Conservation (phyloP, 768 basidiomycete genomes). For the Agaricus sinodeliciosus region DNA sequence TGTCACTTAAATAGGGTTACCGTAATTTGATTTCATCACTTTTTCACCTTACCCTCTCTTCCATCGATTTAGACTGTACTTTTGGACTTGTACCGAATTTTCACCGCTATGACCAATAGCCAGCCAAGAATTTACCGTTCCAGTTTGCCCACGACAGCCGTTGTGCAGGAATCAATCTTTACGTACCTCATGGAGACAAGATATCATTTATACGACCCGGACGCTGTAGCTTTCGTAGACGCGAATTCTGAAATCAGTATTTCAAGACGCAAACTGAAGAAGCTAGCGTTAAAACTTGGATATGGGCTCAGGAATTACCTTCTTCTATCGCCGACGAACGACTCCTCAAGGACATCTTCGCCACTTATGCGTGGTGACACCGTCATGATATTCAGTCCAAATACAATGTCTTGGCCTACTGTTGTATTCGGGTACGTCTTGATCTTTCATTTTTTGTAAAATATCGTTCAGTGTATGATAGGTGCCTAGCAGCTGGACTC, state of each 20-base stretch:
- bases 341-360: neutral
- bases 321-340: neutral
- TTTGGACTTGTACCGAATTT: too few relatives aligned
- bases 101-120: slow-evolving; percentile 1
- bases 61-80: neutral
- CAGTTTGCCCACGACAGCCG: slow-evolving; percentile 13
- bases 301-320: slow-evolving; percentile 18
- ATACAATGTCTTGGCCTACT: slow-evolving; percentile 14
- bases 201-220: slow-evolving; percentile 14
- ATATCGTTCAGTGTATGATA: neutral
- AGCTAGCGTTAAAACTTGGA: slow-evolving; percentile 14
- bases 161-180: slow-evolving; percentile 17
- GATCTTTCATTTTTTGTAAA: neutral
- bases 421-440: slow-evolving; percentile 12
- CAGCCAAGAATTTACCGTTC: slow-evolving; percentile 19
- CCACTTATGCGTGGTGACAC: slow-evolving; percentile 11
- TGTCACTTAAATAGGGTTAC: neutral
- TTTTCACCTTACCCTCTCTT: neutral
- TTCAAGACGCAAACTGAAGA: slow-evolving; percentile 16
- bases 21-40: neutral
- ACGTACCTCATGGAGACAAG: slow-evolving; percentile 17
- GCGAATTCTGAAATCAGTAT: slow-evolving; percentile 14
- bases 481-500: slow-evolving; percentile 13
- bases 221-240: slow-evolving; percentile 16
- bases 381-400: slow-evolving; percentile 14